These are phyloP conservation scores for Hypomyces perniciosus DNA, from an alignment of 2,329 filamentous ascomycete species.

Conservation along the genomic window DNA sequence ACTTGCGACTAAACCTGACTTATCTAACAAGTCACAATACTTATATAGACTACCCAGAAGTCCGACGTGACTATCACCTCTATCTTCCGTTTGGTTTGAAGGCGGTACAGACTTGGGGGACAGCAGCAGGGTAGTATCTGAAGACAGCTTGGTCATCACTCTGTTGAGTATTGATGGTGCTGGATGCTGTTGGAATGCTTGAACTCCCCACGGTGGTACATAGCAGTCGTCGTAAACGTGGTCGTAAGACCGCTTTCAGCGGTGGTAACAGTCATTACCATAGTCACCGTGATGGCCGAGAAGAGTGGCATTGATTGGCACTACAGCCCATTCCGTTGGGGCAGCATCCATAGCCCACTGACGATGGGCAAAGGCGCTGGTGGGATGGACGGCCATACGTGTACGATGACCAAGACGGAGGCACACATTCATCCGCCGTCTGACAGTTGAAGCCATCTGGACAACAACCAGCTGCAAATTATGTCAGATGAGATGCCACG, in stretches of 20 bases:
- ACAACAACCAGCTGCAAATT: constrained; percentile 36
- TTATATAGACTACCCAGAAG: no score
- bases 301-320: constrained; percentile 42
- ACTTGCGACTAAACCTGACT: no score
- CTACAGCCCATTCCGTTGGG: constrained; percentile 44
- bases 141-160: constrained; percentile 27
- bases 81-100: constrained; percentile 15
- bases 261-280: constrained; percentile 40
- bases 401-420: constrained; percentile 32
- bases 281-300: constrained; percentile 38
- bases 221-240: constrained; percentile 35
- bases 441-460: constrained; percentile 41
- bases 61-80: constrained; percentile 24
- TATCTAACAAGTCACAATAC: no score
- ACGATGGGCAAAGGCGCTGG: constrained; percentile 45
- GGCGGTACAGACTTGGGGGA: constrained; percentile 35
- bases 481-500: no score
- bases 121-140: constrained; percentile 39
- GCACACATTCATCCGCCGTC: constrained; percentile 33
- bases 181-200: constrained; percentile 26
- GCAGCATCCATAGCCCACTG: constrained; percentile 49
- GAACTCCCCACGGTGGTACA: constrained; percentile 37
- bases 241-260: constrained; percentile 34
- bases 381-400: constrained; percentile 37
- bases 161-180: constrained; percentile 19